Evolutionary conservation across 805 yeast genomes (phyloP).

Genomic region (Myxozyma nipponensis): DNA sequence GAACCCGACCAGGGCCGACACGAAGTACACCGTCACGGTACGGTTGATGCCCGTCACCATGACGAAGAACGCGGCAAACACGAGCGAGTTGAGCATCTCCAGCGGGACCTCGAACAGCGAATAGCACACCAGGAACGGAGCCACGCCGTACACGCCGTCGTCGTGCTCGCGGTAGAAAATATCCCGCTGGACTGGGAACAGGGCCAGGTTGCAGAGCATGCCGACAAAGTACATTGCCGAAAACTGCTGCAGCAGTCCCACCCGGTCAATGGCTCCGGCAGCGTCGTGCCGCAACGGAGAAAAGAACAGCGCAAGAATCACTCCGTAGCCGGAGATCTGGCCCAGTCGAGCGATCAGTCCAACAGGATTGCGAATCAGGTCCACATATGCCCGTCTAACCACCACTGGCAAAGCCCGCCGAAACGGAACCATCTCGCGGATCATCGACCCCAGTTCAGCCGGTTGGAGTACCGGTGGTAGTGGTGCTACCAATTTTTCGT

Average conservation of each 20-base stretch:
- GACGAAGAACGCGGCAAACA: conserved; percentile 60
- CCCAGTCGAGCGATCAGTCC: conserved; percentile 59
- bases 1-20: conserved; percentile 52
- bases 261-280: conserved; percentile 56
- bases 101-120: conserved; percentile 62
- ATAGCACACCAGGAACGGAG: conserved; percentile 60
- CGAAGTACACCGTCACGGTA: conserved; percentile 62
- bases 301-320: conserved; percentile 64
- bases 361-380: conserved; percentile 52
- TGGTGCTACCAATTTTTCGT: background rate
- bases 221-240: conserved; percentile 74
- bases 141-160: conserved; percentile 65
- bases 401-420: conserved; percentile 38
- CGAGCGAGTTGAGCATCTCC: conserved; percentile 54
- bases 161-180: conserved; percentile 74
- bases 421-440: conserved; percentile 37
- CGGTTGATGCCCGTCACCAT: conserved; percentile 72
- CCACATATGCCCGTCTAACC: conserved; percentile 41
- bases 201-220: conserved; percentile 68
- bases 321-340: conserved; percentile 61
- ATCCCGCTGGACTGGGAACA: conserved; percentile 69
- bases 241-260: conserved; percentile 74
- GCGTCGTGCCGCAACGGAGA: conserved; percentile 50
- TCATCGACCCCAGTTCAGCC: conserved; percentile 34
- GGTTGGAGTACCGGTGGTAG: conserved; percentile 16